Percentiles rank a stretch among this genome's conserved stretches.
Evolutionary conservation across 2,329 filamentous ascomycete genomes (phyloP).

Genomic region (Akanthomyces lecanii): DNA sequence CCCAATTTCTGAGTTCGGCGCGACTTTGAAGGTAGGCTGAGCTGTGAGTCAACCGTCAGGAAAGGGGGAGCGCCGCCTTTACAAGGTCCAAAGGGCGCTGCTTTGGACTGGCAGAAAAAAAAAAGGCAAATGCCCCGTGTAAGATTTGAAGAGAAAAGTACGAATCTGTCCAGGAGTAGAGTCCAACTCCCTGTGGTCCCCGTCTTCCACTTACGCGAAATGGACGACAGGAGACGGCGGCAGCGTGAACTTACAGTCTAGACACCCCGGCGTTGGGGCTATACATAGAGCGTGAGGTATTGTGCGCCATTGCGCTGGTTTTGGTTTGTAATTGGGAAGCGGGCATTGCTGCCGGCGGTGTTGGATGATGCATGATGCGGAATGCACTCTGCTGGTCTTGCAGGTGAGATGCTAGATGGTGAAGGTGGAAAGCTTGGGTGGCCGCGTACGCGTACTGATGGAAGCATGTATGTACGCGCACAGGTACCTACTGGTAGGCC

Average conservation of each 20-base stretch:
- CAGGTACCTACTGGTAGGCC: too few relatives aligned
- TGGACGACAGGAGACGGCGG: slow-evolving; percentile 25
- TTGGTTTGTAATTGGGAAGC: neutral
- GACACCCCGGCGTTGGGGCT: slow-evolving; percentile 52
- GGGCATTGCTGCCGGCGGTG: neutral
- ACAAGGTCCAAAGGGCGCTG: neutral
- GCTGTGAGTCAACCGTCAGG: slow-evolving; percentile 3
- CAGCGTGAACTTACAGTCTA: slow-evolving; percentile 33
- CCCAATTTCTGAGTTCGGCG: neutral
- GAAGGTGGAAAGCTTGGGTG: neutral
- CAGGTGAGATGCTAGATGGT: neutral
- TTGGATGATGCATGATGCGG: slow-evolving; percentile 1
- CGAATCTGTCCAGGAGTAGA: neutral
- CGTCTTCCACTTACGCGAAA: slow-evolving; percentile 23
- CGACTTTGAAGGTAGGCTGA: neutral
- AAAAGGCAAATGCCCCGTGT: neutral
- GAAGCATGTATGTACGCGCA: too few relatives aligned
- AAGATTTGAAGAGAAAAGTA: neutral
- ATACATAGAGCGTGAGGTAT: slow-evolving; percentile 28
- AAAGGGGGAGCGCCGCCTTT: neutral
- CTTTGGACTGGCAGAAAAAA: neutral
- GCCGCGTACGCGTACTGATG: too few relatives aligned
- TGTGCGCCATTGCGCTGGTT: slow-evolving; percentile 15
- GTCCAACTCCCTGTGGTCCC: slow-evolving; percentile 5
- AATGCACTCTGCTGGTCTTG: neutral